phyloP scores from a whole-genome alignment of 148 eudicot species.

The Vaccinium macrocarpon region DNA sequence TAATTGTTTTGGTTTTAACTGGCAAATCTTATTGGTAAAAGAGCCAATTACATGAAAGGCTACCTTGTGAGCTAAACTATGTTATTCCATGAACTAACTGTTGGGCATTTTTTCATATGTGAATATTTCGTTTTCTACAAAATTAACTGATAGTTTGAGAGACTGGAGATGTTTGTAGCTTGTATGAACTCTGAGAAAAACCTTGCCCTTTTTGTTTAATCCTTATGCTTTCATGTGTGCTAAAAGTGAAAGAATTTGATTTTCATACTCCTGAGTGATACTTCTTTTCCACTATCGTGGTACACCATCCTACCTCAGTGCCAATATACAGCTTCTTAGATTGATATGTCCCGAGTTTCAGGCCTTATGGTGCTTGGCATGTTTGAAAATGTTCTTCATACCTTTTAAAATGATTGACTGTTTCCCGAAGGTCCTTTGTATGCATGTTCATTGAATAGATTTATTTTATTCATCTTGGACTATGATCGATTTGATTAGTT shows the following conservation, averaged over 20 bases:
- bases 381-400: not conserved
- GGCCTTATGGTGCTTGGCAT: not conserved
- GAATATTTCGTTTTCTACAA: not conserved
- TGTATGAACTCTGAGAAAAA: not conserved
- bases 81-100: not conserved
- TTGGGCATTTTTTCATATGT: not conserved
- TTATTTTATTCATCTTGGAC: not conserved
- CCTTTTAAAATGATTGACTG: not conserved
- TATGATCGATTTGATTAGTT: not conserved
- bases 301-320: too few species aligned
- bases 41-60: not conserved
- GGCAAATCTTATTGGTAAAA: not conserved
- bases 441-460: not conserved
- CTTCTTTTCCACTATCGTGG: not conserved
- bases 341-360: too few species aligned
- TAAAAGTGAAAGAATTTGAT: not conserved
- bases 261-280: not conserved
- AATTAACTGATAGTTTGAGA: not conserved
- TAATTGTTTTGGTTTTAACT: not conserved
- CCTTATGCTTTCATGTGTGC: not conserved
- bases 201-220: not conserved
- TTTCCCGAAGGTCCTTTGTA: not conserved
- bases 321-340: too few species aligned
- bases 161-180: not conserved
- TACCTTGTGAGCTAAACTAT: not conserved